Percentiles rank a stretch among this genome's conserved stretches.
These are phyloP conservation scores for Actinomucor elegans DNA, from an alignment of 371 early-diverging fungal species.

Conservation along the genomic window DNA sequence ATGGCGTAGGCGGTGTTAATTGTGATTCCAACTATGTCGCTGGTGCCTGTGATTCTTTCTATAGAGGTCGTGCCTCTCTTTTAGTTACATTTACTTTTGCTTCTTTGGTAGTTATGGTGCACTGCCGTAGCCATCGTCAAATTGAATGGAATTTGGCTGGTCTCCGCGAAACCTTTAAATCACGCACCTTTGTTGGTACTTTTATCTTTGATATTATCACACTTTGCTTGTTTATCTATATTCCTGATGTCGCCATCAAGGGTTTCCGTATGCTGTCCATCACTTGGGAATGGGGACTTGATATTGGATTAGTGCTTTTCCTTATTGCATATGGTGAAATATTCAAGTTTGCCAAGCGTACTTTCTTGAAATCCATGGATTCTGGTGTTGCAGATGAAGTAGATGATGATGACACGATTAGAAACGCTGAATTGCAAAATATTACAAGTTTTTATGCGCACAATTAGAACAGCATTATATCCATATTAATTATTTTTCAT, in stretches of 20 bases:
- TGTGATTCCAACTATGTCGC: slow-evolving; percentile 60
- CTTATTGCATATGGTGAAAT: slow-evolving; percentile 58
- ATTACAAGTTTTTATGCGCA: too few relatives aligned
- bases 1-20: slow-evolving; percentile 57
- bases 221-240: slow-evolving; percentile 63
- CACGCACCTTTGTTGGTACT: slow-evolving; percentile 52
- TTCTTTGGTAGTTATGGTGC: slow-evolving; percentile 62
- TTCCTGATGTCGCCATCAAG: slow-evolving; percentile 61
- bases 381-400: background rate
- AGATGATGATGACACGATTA: background rate
- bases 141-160: slow-evolving; percentile 53
- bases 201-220: slow-evolving; percentile 47
- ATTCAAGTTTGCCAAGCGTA: slow-evolving; percentile 39
- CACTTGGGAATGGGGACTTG: slow-evolving; percentile 78
- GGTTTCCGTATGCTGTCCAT: slow-evolving; percentile 68
- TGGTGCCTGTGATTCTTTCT: slow-evolving; percentile 63
- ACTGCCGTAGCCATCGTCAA: slow-evolving; percentile 64
- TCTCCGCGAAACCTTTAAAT: slow-evolving; percentile 39
- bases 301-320: slow-evolving; percentile 46
- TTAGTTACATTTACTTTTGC: slow-evolving; percentile 59
- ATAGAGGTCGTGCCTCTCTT: slow-evolving; percentile 65
- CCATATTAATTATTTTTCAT: too few relatives aligned
- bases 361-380: slow-evolving; percentile 32
- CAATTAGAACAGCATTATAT: too few relatives aligned
- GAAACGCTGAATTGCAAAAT: too few relatives aligned